phyloP scores from a whole-genome alignment of 2,329 filamentous ascomycete species.

The Penicillium vulpinum region DNA sequence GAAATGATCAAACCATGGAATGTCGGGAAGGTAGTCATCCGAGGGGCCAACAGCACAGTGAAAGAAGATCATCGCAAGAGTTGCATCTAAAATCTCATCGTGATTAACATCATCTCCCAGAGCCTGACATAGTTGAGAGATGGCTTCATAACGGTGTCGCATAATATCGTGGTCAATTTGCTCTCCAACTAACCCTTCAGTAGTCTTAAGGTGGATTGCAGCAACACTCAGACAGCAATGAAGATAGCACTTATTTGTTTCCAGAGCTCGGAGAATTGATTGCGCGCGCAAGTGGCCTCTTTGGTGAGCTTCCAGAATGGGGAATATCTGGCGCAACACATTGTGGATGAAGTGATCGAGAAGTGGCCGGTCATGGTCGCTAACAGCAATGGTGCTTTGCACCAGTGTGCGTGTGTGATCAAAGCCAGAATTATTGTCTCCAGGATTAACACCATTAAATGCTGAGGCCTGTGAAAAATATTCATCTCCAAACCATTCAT shows the following conservation, averaged over 20 bases:
- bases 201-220: constrained; percentile 86
- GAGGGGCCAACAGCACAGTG: constrained; percentile 86
- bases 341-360: constrained; percentile 88
- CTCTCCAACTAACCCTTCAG: constrained; percentile 62
- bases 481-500: constrained; percentile 72
- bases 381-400: constrained; percentile 75
- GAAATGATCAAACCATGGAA: constrained; percentile 97
- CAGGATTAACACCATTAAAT: no score
- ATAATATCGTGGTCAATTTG: constrained; percentile 90
- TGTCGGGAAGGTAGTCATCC: constrained; percentile 82
- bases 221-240: constrained; percentile 95
- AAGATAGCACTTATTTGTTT: constrained; percentile 88
- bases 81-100: constrained; percentile 85
- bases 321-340: constrained; percentile 86
- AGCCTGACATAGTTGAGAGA: constrained; percentile 80
- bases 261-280: constrained; percentile 81
- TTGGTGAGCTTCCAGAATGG: constrained; percentile 86
- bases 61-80: constrained; percentile 94
- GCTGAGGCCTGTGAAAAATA: no score
- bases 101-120: constrained; percentile 79
- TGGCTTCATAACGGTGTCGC: constrained; percentile 84
- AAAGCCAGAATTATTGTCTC: no score
- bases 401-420: no score
- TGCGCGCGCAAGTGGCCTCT: constrained; percentile 78
- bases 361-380: constrained; percentile 82